Base-by-base conservation (phyloP, 2,329 filamentous ascomycete genomes). In the Ascomycota sp. region DNA sequence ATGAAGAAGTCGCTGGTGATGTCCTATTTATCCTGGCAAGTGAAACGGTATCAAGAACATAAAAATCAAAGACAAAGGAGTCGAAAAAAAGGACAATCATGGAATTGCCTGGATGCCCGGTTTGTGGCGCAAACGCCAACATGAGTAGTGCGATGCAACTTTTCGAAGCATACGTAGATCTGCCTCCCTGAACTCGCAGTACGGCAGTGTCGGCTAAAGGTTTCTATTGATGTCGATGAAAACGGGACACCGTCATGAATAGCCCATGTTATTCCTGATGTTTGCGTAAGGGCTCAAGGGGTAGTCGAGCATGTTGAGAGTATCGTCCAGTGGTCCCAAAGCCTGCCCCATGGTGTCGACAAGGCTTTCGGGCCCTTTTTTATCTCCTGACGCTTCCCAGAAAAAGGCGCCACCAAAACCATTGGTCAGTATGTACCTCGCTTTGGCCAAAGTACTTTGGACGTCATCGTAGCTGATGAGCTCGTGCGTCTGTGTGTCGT, bases 381-480 rank as follows among this genome's bases (percentile, higher is more conserved):
- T 55, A 42, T 91, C 81, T 9, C 69, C 73, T 38, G 69, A 76
- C 8, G 69, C 74, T 50, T 91, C 80, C 81, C 81, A 92, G 65
- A 77, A 91, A 59, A 89, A 79, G 1, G 68, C 73, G 9, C 81
- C 81, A 1, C 76, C 80, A 1, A 91, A 61, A 0, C 64, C 56
- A 31, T 59, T 57, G 15, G 54, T 42, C 39, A 57, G 53, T 38
- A 89, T 60, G 43, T 75, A 89, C 7, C 56, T 45, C 1, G 65
- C 65, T 56, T 89, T 91, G 37, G 54, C 44, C 20, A 46, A 46
- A 1, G 66, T 67, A 36, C 73, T 69, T 21, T 53, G 47, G 0
- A 67, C 56, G 4, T 64, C 76, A 40, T 78, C 73, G 42, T 80
- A 89, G 17, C 67, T 69, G 30, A 92, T 57, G 53, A 89, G 67